Evolutionary conservation across 306 rosid species (phyloP), one percentile per base, ranked within the genome.

Genomic region (Malus fusca): DNA sequence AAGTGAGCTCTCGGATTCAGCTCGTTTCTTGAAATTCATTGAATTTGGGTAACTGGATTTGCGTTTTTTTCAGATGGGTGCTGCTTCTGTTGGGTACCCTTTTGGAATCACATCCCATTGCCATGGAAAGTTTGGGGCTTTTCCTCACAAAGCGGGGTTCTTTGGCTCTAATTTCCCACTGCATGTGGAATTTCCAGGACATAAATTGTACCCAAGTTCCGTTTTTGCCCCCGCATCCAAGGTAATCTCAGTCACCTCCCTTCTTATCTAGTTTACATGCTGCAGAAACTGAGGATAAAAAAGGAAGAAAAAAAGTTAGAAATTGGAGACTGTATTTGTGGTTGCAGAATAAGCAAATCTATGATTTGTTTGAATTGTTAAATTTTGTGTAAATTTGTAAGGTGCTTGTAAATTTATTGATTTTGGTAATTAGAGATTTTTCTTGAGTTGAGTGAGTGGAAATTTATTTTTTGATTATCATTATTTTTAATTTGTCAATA

Each of bases 1-100:
- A 25, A 69, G 43, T 28, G 37, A 74, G 78, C 46, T 66, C 66
- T 28, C 19, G 9, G 44, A 22, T 71, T 67, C 62, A 66, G 67
- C 3, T 58, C 58, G 60, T 59, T 55, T 15, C 10, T 63, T 63
- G 75, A 61, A 23, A 71, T 77, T 59, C 56, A 13, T 65, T 26
- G 51, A 42, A 37, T 75, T 79, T 31, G 77, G 65, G 67, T 69
- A 33, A 61, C 69, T 71, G 55, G 65, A 59, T 55, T 48, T 66
- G 58, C 60, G 8, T 63, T 66, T 68, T 68, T 83, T 48, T 21
- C 73, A 74, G 30, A 88, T 94, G 96, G 93, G 78, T 43, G 42
- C 84, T 75, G 87, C 82, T 76, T 83, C 84, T 60, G 79, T 78
- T 60, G 82, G 87, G 58, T 78, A 56, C 84, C 88, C 92, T 68